Evolutionary conservation across 129 eudicot genomes (phyloP), one percentile per base, ranked within the genome.

Genomic region (Flaveria ramosissima): DNA sequence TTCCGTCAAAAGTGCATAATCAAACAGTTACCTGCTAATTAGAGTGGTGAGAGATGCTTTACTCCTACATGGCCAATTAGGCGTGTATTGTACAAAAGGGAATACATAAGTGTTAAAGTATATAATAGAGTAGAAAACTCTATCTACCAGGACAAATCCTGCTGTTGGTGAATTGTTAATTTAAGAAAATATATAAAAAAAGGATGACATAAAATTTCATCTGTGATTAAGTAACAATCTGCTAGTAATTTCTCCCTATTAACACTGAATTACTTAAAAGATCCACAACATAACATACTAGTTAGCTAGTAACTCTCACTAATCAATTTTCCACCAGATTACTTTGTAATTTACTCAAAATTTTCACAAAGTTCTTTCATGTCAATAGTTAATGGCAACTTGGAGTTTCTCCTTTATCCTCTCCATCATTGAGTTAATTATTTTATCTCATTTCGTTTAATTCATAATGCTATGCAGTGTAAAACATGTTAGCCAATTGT

Each of bases 101-200:
- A 20, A 20, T 57, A 9, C 1, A 32, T 64, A 7, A 39, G 13
- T 63, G 3, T 30, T 63, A 15, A 15, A 64, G 19, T 2, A 36
- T 36, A 16, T 32, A 32, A 8, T 32, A 64, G 70, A 36, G 17
- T 17, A 16, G 21, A 64, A 36, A 32, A 64, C 70, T 64, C 47
- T 16, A 36, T 57, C 23, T 64, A 36, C 48, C 16, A 64, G 48
- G 48, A 64, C 47, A 64, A 64, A 36, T 36, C 47, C 23, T 16
- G 21, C 23, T 64, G 11, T 15, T 62, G 70, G 15, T 64, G 45
- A 32, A 30, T 64, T 32, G 17, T 36, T 36, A 64, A 30, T 32
- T n/a, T 32, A 64, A n/a, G 70, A 26, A 64, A 16, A 32, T 64
- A 36, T 64, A 14, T 64, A 64, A 64, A 64, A 64, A 3, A 36